Base-by-base conservation (phyloP, 306 rosid species). In the Prunus kanzakura region DNA sequence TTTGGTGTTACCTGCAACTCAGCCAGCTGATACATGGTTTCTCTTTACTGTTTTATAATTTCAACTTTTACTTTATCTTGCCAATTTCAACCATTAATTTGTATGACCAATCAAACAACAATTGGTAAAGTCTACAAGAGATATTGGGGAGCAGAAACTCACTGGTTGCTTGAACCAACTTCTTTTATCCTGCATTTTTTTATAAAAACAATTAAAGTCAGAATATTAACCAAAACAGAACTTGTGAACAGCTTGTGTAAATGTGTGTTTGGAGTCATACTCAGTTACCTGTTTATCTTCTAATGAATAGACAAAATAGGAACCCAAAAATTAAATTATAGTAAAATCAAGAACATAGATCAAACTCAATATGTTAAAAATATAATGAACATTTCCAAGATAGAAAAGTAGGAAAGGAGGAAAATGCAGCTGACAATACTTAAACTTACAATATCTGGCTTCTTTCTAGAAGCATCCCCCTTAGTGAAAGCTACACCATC, bases 81-180 rank as follows among this genome's bases (percentile, higher is more conserved):
- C 43, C 8, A 38, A 38, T 43, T 25, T 55, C 43, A 70, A 68
- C 38, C 10, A 57, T 47, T 5, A 8, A 56, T 41, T 19, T 9
- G 6, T 30, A 72, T 19, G 25, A 41, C 16, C 14, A 25, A 35
- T 55, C 61, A 74, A 49, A 49, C 50, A 45, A 35, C 7, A 45
- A 29, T 8, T 46, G 23, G 45, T 19, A 62, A 62, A 55, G 3
- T 69, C 25, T 22, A 58, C 20, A 62, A 58, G 47, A 79, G 69
- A 73, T 64, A 74, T 49, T 55, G 64, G 68, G 54, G 71, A 27
- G 74, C 22, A 54, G 85, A 75, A 80, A 79, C 96, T 85, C 74
- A 90, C 96, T 76, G 30, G 47, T 56, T 69, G 67, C 80, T 82
- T 88, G 78, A 88, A 87, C 93, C 96, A 88, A 58, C n/a, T 82